Conservation (phyloP, 2,329 filamentous ascomycete species). For the Colletotrichum chlorophyti region DNA sequence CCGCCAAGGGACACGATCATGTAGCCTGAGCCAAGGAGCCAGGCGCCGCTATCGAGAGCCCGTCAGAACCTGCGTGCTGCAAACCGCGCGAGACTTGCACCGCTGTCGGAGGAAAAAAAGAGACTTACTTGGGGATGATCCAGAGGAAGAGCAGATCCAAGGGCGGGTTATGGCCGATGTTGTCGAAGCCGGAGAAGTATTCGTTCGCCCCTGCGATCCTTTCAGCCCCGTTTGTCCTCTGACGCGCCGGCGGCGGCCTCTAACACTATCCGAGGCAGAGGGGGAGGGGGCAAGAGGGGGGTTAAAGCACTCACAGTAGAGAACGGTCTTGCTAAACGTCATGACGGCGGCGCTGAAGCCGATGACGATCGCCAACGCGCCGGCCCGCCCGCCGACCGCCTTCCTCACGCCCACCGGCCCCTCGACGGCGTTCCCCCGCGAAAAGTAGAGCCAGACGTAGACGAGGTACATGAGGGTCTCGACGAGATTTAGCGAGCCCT, state of each 20-base stretch:
- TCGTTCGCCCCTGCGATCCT: conserved; percentile 57
- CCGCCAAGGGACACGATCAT: conserved; percentile 57
- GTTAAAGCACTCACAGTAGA: conserved; percentile 61
- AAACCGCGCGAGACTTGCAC: too few species aligned
- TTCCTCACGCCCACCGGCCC: conserved; percentile 34
- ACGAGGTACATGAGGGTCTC: conserved; percentile 70
- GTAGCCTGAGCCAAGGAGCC: conserved; percentile 60
- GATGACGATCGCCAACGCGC: conserved; percentile 52
- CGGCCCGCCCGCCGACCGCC: conserved; percentile 49
- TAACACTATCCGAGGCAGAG: too few species aligned
- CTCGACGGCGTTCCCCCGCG: conserved; percentile 30
- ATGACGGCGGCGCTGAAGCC: conserved; percentile 63
- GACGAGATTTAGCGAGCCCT: conserved; percentile 71
- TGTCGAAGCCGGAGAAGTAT: conserved; percentile 60
- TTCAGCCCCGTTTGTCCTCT: not conserved
- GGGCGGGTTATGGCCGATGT: conserved; percentile 62
- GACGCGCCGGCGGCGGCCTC: too few species aligned
- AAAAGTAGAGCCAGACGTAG: conserved; percentile 55
- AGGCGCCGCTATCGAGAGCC: conserved; percentile 51
- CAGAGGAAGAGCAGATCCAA: conserved; percentile 56
- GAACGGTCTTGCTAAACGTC: conserved; percentile 67
- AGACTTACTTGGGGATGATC: conserved; percentile 64
- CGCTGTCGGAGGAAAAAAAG: not conserved
- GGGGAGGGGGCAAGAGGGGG: too few species aligned
- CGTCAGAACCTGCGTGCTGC: not conserved